Base-by-base conservation (phyloP, 495 filamentous ascomycete species). In the Melanomma pulvis-pyrius region DNA sequence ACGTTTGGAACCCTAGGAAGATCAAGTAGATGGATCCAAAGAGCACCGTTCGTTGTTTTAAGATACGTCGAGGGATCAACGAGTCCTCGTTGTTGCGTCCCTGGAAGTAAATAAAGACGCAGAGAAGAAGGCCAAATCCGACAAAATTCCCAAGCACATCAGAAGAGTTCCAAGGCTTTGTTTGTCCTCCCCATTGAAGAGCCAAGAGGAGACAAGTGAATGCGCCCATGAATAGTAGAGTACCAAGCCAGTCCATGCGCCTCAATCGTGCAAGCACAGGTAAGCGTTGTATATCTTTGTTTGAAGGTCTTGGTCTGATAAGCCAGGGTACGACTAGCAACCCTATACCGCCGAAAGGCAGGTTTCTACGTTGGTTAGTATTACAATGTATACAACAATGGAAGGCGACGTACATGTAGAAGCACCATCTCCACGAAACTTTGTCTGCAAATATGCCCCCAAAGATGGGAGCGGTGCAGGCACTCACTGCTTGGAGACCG, bases 401-500 rank as follows among this genome's bases (percentile, higher is more conserved):
- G 30, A 34, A 34, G 29, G 26, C n/a, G 21, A 44, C 48, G 8
- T 29, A 41, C 54, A 56, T 28, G 34, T 29, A 61, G 25, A 36
- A 61, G 44, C 63, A 66, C 63, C 64, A 67, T 47, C 71, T 30
- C 71, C 71, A 74, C 0, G 44, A 44, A 21, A 58, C 63, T 4
- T 59, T 54, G 19, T 70, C 62, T 1, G 72, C 71, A 15, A 74
- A 56, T 2, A 59, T 64, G 17, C 72, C 72, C 0, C 72, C 72
- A 8, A 73, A 26, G 0, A 67, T 52, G 13, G 72, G 58, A 13
- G 67, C 72, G 1, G 68, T 50, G 22, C 68, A 56, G 4, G 61
- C 60, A 0, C 74, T 51, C 36, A 77, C 65, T 4, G 66, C 75
- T 47, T 68, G 74, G 44, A 74, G 69, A 21, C 66, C 25, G 5